Percentiles rank a stretch among this genome's conserved stretches.
phyloP scores from a whole-genome alignment of 1,284 basidiomycete genomes.

The Boletus chippewaensis region DNA sequence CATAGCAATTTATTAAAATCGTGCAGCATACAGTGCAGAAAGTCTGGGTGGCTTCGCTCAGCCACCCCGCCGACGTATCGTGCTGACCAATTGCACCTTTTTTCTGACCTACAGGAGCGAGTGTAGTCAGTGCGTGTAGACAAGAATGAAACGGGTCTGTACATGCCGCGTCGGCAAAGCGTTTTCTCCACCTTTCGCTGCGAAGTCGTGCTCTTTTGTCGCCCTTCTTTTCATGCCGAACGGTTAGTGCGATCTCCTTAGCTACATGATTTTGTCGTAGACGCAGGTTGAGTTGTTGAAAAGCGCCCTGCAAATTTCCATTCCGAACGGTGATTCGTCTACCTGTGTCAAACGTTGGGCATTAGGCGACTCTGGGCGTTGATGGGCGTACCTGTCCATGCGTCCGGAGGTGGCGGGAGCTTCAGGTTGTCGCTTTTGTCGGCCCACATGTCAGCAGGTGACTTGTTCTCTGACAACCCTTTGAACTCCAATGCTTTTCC shows the following conservation, averaged over 20 bases:
- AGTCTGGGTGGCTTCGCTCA: conserved; percentile 14
- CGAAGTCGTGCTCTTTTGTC: conserved; percentile 32
- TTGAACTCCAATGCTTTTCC: conserved; percentile 16
- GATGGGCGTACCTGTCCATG: conserved; percentile 27
- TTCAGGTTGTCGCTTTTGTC: conserved; percentile 23
- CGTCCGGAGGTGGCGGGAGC: conserved; percentile 23
- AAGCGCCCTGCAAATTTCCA: conserved; percentile 37
- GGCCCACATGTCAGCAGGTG: conserved; percentile 37
- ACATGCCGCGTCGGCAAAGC: conserved; percentile 34
- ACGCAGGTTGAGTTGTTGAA: conserved; percentile 45
- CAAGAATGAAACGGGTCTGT: conserved; percentile 4
- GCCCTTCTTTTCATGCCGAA: conserved; percentile 54
- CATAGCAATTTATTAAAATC: conserved; percentile 2
- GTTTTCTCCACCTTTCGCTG: conserved; percentile 35
- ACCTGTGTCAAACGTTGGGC: conserved; percentile 30
- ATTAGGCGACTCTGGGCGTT: not conserved
- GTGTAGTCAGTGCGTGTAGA: conserved; percentile 11
- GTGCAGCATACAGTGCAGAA: conserved; percentile 9
- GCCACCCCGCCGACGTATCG: conserved; percentile 44
- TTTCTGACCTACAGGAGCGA: conserved; percentile 40
- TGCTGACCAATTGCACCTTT: conserved; percentile 46
- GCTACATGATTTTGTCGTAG: conserved; percentile 53
- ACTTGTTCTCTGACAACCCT: conserved; percentile 11
- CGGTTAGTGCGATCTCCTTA: conserved; percentile 41
- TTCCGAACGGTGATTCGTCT: conserved; percentile 35